Evolutionary conservation across 2,329 filamentous ascomycete genomes (phyloP), one percentile per base, ranked within the genome.

Genomic region (Fusarium virguliforme): DNA sequence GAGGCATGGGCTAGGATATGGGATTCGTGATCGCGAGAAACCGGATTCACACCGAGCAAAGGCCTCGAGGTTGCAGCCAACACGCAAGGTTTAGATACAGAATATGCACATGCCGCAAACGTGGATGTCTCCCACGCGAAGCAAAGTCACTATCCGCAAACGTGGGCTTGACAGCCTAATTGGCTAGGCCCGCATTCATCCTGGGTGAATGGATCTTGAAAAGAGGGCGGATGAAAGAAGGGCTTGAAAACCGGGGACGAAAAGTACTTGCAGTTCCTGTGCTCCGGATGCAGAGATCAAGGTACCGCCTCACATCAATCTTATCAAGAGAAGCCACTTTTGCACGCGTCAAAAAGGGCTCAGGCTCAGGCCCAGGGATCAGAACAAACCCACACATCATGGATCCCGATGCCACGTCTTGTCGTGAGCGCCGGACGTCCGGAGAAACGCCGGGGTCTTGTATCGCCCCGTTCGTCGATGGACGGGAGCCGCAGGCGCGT

Each of bases 361-460:
- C 57, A 62, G 38, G 64, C 30, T 60, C 57, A 62, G 38, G 64
- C 30, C 60, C 57, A 62, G 41, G 64, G 48, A 38, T 61, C 58
- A 57, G 34, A 26, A 54, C 40, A 72, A 61, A 54, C 60, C 46
- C 46, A 50, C 60, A 64, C 59, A 51, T 60, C 59, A 60, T 32
- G 43, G 58, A 67, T 55, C 37, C 53, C 35, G 61, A 60, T 65
- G 57, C 53, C 60, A 57, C 48, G 41, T 50, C 32, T 35, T 62
- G 48, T 56, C 18, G 12, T 22, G 37, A 41, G 40, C n/a, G 41
- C 54, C 70, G 74, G 71, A 57, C 66, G 55, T 55, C 69, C 69
- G 73, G 72, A 74, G 72, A 74, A 66, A 70, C 57, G 60, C 72
- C 70, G 73, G 58, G 37, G 41, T 37, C 22, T 41, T 41, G 38